Evolutionary conservation across 768 basidiomycete species (phyloP), one percentile per base, ranked within the genome.

Genomic region (Amanita muscaria): DNA sequence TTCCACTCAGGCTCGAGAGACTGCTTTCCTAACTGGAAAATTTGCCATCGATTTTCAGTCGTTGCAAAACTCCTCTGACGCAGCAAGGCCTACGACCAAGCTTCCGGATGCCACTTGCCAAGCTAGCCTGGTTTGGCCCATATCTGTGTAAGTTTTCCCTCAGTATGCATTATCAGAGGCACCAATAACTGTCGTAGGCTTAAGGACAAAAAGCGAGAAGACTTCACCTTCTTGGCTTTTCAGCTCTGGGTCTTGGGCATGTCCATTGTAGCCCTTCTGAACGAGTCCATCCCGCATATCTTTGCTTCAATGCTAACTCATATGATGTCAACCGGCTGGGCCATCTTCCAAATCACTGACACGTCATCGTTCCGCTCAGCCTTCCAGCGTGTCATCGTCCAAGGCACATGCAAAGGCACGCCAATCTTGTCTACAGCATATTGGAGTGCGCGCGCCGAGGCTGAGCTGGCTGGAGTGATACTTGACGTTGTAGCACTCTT

Each of bases 231-330:
- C 60, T 78, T 88, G 31, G 69, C 72, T 5, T 89, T 88, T 64
- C 83, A 88, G 52, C 63, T 85, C 44, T 89, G 87, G 86, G 77
- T 86, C 5, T 65, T 87, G 12, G 83, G 80, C 23, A 82, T 87
- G 79, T 85, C 83, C 9, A 46, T 81, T 22, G 80, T 85, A 34
- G 85, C 85, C 15, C 56, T 75, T 23, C 56, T 74, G 46, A 87
- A 88, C 59, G 85, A 88, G 62, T 87, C 84, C 2, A 84, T 88
- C 48, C 87, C 87, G 2, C 87, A 88, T 49, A 79, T 79, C 60
- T 70, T 84, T 33, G 86, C 86, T 0, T 74, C 83, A 12, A 67
- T 87, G 49, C 59, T 84, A 35, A 88, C 86, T 0, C 87, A 88
- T 53, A 52, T 85, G 42, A 64, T 83, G 51, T 80, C 80, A 2